Base-by-base conservation (phyloP, 1,284 basidiomycete genomes). In the Melampsora larici-populina region DNA sequence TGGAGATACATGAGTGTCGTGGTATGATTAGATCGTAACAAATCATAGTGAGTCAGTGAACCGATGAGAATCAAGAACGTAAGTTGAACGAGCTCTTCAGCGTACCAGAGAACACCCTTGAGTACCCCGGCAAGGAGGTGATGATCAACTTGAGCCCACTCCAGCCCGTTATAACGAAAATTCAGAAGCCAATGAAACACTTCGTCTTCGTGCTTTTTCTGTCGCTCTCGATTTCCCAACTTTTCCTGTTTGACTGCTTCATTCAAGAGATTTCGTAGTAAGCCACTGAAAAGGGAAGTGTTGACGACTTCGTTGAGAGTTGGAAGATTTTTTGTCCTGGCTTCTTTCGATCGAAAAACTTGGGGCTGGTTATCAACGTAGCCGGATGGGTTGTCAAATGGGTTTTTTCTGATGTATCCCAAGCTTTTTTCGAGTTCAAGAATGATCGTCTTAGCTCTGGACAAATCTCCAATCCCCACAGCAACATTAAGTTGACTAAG, bases 41-140 rank as follows among this genome's bases (percentile, higher is more conserved):
- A 51, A 24, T 31, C 49, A 9, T 18, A 29, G 21, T 65, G 26
- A 18, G 63, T 40, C 31, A 60, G 49, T 70, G 31, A 13, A 8
- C 7, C 29, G 7, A 31, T 29, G 46, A 2, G 46, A 33, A 36
- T 43, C 1, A n/a, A 33, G 21, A 63, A 29, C 31, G 31, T 26
- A 43, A 24, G 15, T 60, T 62, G 31, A 9, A 40, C 62, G 21
- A 17, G 36, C 51, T 31, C 64, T n/a, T 74, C n/a, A 40, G 6
- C 65, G 51, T 68, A 76, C 73, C 67, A 69, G 64, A 76, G 65
- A 66, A 76, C 73, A 60, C 73, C 73, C 63, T 76, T 76, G 51
- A 76, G 49, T 43, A 76, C 73, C 29, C 65, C 73, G 15, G 73
- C 73, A 49, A 76, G 55, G 33, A 76, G 48, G 63, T 76, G 73